Percentiles rank a stretch among this genome's conserved stretches.
These are phyloP conservation scores for Alternaria triticina DNA, from an alignment of 2,329 filamentous ascomycete genomes.

Conservation along the genomic window DNA sequence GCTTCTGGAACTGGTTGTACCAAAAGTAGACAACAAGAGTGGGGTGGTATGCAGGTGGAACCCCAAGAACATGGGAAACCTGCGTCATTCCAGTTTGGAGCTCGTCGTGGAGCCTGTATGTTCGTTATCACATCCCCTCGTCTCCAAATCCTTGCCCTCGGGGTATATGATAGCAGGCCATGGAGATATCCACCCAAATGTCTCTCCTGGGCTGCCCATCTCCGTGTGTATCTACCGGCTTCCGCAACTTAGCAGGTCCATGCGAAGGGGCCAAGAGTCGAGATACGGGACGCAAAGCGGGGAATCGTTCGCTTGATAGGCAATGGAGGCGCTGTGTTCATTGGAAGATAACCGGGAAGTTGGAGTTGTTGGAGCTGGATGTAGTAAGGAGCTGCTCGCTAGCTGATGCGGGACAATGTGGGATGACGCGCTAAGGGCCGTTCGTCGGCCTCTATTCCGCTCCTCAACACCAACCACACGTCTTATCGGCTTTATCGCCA, in stretches of 20 bases:
- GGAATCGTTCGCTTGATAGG: neutral
- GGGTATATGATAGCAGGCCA: neutral
- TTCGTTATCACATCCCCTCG: neutral
- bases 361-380: neutral
- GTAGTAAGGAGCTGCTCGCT: neutral
- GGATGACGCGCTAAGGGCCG: neutral
- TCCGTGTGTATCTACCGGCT: neutral
- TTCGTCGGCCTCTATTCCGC: slow-evolving; percentile 7
- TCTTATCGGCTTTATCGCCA: slow-evolving; percentile 5
- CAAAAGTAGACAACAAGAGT: neutral
- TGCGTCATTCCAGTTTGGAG: neutral
- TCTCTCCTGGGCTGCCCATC: neutral
- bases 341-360: slow-evolving; percentile 1
- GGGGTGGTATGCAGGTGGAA: neutral
- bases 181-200: neutral
- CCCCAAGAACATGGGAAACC: neutral
- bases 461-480: neutral
- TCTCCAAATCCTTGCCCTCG: neutral
- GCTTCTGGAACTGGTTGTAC: neutral
- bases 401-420: slow-evolving; percentile 1
- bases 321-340: neutral
- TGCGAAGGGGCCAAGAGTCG: neutral
- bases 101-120: neutral
- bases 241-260: slow-evolving; percentile 1
- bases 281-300: neutral